Conservation (phyloP, 2,329 filamentous ascomycete species). For the Aquanectria penicillioides region DNA sequence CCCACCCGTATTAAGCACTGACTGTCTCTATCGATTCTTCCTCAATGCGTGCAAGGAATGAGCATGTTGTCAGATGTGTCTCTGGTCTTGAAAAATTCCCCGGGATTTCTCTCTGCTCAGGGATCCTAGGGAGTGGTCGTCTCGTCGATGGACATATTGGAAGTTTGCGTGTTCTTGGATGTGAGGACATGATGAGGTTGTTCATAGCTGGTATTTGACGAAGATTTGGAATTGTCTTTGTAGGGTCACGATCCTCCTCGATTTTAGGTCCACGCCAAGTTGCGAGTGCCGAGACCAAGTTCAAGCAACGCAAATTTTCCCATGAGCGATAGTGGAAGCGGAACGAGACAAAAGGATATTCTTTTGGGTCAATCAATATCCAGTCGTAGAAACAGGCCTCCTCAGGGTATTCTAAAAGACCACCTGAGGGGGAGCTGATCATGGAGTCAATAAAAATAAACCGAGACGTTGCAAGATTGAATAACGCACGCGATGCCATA, state of each 20-base stretch:
- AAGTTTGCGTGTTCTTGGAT: no score
- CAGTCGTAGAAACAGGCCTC: constrained; percentile 63
- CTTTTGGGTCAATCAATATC: constrained; percentile 60
- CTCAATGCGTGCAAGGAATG: constrained; percentile 34
- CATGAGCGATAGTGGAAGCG: constrained; percentile 66
- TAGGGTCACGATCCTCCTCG: neutral
- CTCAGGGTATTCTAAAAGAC: constrained; percentile 62
- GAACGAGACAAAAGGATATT: constrained; percentile 63
- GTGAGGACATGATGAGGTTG: no score
- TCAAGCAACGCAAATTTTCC: constrained; percentile 58
- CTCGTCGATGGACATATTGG: neutral
- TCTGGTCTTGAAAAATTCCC: constrained; percentile 17
- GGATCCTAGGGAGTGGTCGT: constrained; percentile 37
- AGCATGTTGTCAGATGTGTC: constrained; percentile 19
- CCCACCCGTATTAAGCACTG: no score
- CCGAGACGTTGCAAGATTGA: neutral
- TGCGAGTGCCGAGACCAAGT: constrained; percentile 52
- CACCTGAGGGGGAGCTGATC: constrained; percentile 62
- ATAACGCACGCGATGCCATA: constrained; percentile 65
- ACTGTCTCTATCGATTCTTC: constrained; percentile 29
- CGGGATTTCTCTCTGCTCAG: constrained; percentile 5
- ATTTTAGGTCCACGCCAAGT: neutral
- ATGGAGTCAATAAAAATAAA: constrained; percentile 15
- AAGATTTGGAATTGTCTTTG: no score
- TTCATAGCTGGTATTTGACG: no score